Percentiles rank a stretch among this genome's conserved stretches.
These are phyloP conservation scores for Ophiocordyceps camponoti-saundersi DNA, from an alignment of 2,329 filamentous ascomycete genomes.

Conservation along the genomic window DNA sequence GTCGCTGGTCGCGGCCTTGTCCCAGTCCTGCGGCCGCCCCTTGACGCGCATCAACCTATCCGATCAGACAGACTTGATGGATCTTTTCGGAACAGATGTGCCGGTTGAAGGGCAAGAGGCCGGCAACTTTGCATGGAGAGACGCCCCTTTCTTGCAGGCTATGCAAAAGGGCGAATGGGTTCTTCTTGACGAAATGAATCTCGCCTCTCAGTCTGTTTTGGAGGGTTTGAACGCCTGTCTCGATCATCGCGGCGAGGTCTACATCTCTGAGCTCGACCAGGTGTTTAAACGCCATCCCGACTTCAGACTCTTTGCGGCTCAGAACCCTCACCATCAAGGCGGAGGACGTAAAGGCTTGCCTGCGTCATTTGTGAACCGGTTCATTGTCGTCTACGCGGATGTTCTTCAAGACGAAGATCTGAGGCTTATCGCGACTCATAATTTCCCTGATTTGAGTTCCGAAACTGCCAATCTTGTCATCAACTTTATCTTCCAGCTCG, in stretches of 20 bases:
- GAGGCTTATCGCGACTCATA: slow-evolving; percentile 60
- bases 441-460: slow-evolving; percentile 48
- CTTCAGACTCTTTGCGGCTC: slow-evolving; percentile 90
- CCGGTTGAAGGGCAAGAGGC: slow-evolving; percentile 84
- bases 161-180: slow-evolving; percentile 98
- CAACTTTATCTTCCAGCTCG: slow-evolving; percentile 63
- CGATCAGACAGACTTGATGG: slow-evolving; percentile 94
- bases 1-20: slow-evolving; percentile 73
- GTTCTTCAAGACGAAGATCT: slow-evolving; percentile 71
- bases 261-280: slow-evolving; percentile 87
- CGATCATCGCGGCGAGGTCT: slow-evolving; percentile 90
- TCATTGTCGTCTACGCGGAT: slow-evolving; percentile 94
- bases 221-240: slow-evolving; percentile 94
- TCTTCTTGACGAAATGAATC: slow-evolving; percentile 93
- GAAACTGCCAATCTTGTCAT: slow-evolving; percentile 52
- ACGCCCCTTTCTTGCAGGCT: slow-evolving; percentile 85
- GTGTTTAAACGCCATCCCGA: slow-evolving; percentile 78
- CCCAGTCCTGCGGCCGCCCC: slow-evolving; percentile 60
- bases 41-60: slow-evolving; percentile 92
- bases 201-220: slow-evolving; percentile 89
- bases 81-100: slow-evolving; percentile 91
- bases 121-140: slow-evolving; percentile 86
- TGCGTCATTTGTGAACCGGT: slow-evolving; percentile 92
- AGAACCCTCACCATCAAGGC: slow-evolving; percentile 95
- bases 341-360: slow-evolving; percentile 89